Evolutionary conservation across 2,329 filamentous ascomycete species (phyloP).

Genomic region (Graphiopsis chlorocephala): DNA sequence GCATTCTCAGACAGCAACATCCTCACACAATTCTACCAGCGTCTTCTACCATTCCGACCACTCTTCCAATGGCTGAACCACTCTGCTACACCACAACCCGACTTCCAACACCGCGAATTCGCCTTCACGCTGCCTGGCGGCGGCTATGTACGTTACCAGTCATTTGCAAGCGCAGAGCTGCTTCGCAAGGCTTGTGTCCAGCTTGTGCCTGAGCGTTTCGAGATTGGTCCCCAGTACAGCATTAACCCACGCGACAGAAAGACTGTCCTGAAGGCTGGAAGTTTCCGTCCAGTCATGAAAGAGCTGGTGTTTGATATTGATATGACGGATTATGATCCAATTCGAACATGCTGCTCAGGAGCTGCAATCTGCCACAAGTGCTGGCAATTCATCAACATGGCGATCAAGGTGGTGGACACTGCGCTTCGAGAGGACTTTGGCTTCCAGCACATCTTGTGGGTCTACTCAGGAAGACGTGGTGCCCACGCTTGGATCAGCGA

Average conservation of each 20-base stretch:
- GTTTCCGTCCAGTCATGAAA: slow-evolving; percentile 85
- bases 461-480: slow-evolving; percentile 94
- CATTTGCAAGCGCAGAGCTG: slow-evolving; percentile 65
- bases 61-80: slow-evolving; percentile 99
- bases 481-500: slow-evolving; percentile 99
- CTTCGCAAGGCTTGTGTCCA: slow-evolving; percentile 88
- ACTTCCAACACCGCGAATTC: slow-evolving; percentile 93
- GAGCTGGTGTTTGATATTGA: slow-evolving; percentile 99
- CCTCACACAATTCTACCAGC: slow-evolving; percentile 92
- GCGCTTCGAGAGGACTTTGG: slow-evolving; percentile 92
- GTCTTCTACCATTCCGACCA: slow-evolving; percentile 89
- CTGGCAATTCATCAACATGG: slow-evolving; percentile 97
- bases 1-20: slow-evolving; percentile 69
- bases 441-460: slow-evolving; percentile 96
- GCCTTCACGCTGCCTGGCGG: slow-evolving; percentile 93
- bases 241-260: slow-evolving; percentile 94
- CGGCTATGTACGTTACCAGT: slow-evolving; percentile 89
- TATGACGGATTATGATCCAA: slow-evolving; percentile 96
- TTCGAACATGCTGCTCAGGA: slow-evolving; percentile 90
- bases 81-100: slow-evolving; percentile 75
- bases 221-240: slow-evolving; percentile 96
- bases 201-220: slow-evolving; percentile 88
- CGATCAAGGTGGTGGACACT: slow-evolving; percentile 86
- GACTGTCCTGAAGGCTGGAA: slow-evolving; percentile 71
- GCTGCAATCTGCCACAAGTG: slow-evolving; percentile 92